Evolutionary conservation across 805 yeast species (phyloP).

Genomic region (Barnettozyma botsteinii): DNA sequence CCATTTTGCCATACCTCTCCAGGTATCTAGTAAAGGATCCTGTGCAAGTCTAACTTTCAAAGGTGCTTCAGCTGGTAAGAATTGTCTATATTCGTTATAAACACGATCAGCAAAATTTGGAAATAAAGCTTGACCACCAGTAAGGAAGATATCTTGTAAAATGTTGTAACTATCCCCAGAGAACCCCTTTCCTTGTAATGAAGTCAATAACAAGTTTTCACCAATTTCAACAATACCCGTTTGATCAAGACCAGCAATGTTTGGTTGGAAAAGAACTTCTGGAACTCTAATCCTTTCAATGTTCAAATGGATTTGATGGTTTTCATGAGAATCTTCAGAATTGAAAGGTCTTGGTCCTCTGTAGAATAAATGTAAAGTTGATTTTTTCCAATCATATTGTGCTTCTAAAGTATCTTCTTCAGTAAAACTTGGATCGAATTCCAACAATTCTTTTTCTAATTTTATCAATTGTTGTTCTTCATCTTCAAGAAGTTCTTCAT

Average conservation of each 20-base stretch:
- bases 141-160: slow-evolving; percentile 65
- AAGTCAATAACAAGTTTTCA: slow-evolving; percentile 55
- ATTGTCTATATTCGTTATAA: slow-evolving; percentile 57
- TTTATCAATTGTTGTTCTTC: slow-evolving; percentile 54
- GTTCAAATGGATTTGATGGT: slow-evolving; percentile 86
- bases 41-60: slow-evolving; percentile 56
- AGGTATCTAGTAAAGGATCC: slow-evolving; percentile 74
- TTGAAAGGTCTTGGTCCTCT: slow-evolving; percentile 89
- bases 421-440: slow-evolving; percentile 79
- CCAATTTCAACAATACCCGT: slow-evolving; percentile 85
- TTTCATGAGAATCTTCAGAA: slow-evolving; percentile 75
- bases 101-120: slow-evolving; percentile 65
- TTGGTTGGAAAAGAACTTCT: slow-evolving; percentile 87
- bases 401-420: slow-evolving; percentile 80
- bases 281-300: slow-evolving; percentile 90
- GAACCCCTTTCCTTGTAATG: slow-evolving; percentile 51
- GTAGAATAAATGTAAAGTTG: slow-evolving; percentile 72
- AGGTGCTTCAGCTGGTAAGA: slow-evolving; percentile 63
- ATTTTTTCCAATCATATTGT: slow-evolving; percentile 79
- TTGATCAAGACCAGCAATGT: slow-evolving; percentile 91
- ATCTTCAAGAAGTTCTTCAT: slow-evolving; percentile 76
- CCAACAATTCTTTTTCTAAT: slow-evolving; percentile 70
- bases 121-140: slow-evolving; percentile 78
- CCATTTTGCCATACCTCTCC: slow-evolving; percentile 94
- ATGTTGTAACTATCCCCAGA: slow-evolving; percentile 43